phyloP scores from a whole-genome alignment of 257 asterid species.

The Solanum medicagineum region DNA sequence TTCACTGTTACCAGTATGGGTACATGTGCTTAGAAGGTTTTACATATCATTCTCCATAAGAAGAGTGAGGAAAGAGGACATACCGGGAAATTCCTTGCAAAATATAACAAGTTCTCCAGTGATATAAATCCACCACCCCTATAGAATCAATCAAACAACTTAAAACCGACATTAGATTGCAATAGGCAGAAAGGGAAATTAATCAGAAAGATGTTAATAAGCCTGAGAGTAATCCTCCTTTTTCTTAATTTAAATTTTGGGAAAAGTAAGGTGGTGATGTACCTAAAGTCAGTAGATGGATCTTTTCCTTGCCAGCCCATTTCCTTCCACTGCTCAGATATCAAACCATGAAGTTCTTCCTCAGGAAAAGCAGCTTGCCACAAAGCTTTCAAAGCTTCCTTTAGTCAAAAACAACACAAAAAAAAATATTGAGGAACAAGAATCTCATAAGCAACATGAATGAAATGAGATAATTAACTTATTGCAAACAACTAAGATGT shows the following conservation, averaged over 20 bases:
- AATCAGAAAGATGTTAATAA: neutral
- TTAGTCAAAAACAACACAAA: neutral
- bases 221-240: neutral
- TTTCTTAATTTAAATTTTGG: neutral
- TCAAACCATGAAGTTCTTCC: slow-evolving; percentile 65
- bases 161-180: neutral
- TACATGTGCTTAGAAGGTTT: neutral
- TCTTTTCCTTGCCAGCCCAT: slow-evolving; percentile 99
- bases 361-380: slow-evolving; percentile 92
- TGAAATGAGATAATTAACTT: neutral
- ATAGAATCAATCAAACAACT: slow-evolving; percentile 1
- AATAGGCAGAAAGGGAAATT: neutral
- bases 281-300: slow-evolving; percentile 99
- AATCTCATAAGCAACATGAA: neutral
- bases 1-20: neutral
- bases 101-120: slow-evolving; percentile 83
- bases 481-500: neutral
- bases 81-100: slow-evolving; percentile 83
- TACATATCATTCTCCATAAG: neutral
- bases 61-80: slow-evolving; percentile 11
- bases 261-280: neutral
- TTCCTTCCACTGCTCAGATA: slow-evolving; percentile 99
- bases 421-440: neutral
- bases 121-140: slow-evolving; percentile 99
- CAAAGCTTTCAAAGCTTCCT: slow-evolving; percentile 79